phyloP scores from a whole-genome alignment of 129 eudicot species.

The Dittrichia graveolens region DNA sequence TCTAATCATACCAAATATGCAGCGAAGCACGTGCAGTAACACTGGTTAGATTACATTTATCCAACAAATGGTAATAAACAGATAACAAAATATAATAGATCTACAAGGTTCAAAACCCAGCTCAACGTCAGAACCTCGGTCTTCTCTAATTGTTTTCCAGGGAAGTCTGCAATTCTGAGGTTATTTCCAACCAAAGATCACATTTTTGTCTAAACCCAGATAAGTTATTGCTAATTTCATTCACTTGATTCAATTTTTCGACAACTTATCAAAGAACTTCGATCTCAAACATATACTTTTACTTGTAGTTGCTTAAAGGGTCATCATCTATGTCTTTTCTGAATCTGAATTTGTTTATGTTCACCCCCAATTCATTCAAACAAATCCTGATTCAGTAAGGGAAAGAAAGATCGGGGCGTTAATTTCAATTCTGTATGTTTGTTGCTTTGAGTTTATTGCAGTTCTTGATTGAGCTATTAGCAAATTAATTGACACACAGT shows the following conservation, averaged over 20 bases:
- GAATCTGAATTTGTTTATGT: constrained; percentile 40
- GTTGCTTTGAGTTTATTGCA: constrained; percentile 8
- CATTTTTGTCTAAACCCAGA: constrained; percentile 30
- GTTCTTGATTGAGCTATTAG: constrained; percentile 25
- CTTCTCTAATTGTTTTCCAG: constrained; percentile 32
- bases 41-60: constrained; percentile 9
- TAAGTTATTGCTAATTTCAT: constrained; percentile 31
- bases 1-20: too few relatives aligned
- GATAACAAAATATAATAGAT: constrained; percentile 7
- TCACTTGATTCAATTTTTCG: constrained; percentile 9
- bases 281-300: constrained; percentile 5
- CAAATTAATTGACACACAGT: constrained; percentile 10
- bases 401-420: background rate
- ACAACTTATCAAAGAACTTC: background rate
- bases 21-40: too few relatives aligned
- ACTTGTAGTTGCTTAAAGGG: constrained; percentile 17
- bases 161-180: constrained; percentile 29
- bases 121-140: background rate
- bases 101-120: constrained; percentile 16
- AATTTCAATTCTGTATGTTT: constrained; percentile 1
- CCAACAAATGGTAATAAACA: background rate
- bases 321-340: constrained; percentile 23
- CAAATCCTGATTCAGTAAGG: constrained; percentile 41
- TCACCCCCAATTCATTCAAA: constrained; percentile 29
- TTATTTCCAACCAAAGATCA: constrained; percentile 36